Conservation (phyloP, 495 filamentous ascomycete genomes). For the Pseudomonodictys pantanalensis region DNA sequence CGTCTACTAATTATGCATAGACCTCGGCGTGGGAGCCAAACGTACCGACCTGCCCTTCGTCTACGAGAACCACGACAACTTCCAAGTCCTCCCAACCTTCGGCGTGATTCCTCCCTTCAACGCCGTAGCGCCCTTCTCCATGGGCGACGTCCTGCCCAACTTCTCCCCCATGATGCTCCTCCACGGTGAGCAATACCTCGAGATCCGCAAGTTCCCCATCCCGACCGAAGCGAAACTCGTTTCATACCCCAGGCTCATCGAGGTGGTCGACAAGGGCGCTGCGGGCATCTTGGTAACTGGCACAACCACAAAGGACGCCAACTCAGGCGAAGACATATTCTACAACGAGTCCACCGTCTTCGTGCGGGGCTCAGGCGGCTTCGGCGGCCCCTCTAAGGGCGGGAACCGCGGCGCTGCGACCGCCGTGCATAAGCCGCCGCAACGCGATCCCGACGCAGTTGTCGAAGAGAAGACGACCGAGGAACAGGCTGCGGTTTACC, state of each 20-base stretch:
- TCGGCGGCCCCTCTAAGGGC: conserved; percentile 80
- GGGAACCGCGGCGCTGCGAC: conserved; percentile 75
- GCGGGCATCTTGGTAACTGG: conserved; percentile 82
- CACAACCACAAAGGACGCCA: conserved; percentile 73
- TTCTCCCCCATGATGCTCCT: conserved; percentile 99
- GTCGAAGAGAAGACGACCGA: conserved; percentile 87
- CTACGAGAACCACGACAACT: conserved; percentile 83
- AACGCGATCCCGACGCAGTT: conserved; percentile 72
- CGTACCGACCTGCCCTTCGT: conserved; percentile 83
- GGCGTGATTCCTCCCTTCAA: conserved; percentile 93
- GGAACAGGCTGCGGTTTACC: conserved; percentile 94
- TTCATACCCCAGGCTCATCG: conserved; percentile 81
- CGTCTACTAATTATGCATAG: conserved; percentile 24
- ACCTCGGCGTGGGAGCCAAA: conserved; percentile 92
- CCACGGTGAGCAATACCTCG: conserved; percentile 98
- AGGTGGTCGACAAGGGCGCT: conserved; percentile 93
- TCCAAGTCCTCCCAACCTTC: conserved; percentile 90
- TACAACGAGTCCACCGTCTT: conserved; percentile 94
- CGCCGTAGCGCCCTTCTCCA: conserved; percentile 73
- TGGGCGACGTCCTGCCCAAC: conserved; percentile 84
- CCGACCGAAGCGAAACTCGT: conserved; percentile 79
- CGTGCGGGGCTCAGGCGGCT: conserved; percentile 88
- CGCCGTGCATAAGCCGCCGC: conserved; percentile 72
- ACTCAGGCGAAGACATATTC: conserved; percentile 83
- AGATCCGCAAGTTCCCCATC: conserved; percentile 90